A percentile compares a stretch with the other conserved stretches of the same genome.
phyloP scores from a whole-genome alignment of 164 flowering plant genomes.

The Echeveria elegans region DNA sequence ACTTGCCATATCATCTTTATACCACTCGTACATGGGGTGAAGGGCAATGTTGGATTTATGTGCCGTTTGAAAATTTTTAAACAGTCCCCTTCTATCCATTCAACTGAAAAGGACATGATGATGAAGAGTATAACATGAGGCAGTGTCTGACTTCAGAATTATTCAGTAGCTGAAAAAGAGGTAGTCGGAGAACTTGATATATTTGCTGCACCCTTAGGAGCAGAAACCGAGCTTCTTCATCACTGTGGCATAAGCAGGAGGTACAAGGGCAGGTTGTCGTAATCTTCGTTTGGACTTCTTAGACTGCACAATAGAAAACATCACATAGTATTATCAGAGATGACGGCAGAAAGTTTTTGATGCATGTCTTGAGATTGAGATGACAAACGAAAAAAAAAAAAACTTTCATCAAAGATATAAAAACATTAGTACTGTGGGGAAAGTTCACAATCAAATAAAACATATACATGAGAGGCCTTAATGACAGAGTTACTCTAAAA shows the following conservation, averaged over 20 bases:
- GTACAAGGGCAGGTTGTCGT: slow-evolving; percentile 70
- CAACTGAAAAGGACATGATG: neutral
- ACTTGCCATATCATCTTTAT: too few species aligned
- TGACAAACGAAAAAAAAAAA: neutral
- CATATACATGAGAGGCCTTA: too few species aligned
- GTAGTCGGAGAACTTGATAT: neutral
- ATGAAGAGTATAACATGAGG: neutral
- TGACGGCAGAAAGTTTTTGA: too few species aligned
- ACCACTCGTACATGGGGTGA: too few species aligned
- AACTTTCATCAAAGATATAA: neutral
- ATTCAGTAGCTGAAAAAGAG: neutral
- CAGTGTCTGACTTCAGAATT: neutral
- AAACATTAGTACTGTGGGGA: too few species aligned
- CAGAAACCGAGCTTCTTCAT: slow-evolving; percentile 93
- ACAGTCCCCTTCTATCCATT: neutral
- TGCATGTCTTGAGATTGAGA: neutral
- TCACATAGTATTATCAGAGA: neutral
- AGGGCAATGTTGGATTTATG: neutral
- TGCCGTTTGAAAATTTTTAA: neutral
- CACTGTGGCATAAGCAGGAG: slow-evolving; percentile 78
- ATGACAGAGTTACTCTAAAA: neutral
- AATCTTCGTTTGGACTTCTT: slow-evolving; percentile 77
- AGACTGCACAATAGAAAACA: slow-evolving; percentile 49
- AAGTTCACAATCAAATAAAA: neutral
- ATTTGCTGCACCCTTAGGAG: slow-evolving; percentile 17